These are phyloP conservation scores for Sclerotinia trifoliorum DNA, from an alignment of 2,329 filamentous ascomycete species.

Conservation along the genomic window DNA sequence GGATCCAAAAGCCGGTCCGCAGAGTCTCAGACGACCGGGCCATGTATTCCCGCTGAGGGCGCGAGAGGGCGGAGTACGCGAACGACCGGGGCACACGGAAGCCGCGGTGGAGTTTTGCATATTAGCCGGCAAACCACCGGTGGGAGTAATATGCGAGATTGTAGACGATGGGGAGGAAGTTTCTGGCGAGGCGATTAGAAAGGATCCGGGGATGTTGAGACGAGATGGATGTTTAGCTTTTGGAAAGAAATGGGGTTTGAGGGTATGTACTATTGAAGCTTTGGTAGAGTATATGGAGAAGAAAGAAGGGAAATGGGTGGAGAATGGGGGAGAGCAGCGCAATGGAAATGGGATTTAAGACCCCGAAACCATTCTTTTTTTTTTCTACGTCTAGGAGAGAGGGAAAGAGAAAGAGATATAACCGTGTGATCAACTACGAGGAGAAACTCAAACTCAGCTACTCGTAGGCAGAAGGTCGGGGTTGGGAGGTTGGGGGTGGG, in stretches of 20 bases:
- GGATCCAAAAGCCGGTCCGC: slow-evolving; percentile 51
- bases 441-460: neutral
- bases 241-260: slow-evolving; percentile 83
- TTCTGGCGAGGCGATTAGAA: slow-evolving; percentile 62
- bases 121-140: slow-evolving; percentile 73
- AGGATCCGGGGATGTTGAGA: slow-evolving; percentile 82
- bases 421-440: no score
- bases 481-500: no score
- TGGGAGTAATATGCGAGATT: slow-evolving; percentile 84
- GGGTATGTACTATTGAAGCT: slow-evolving; percentile 93
- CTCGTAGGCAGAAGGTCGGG: no score
- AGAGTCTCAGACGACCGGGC: slow-evolving; percentile 75
- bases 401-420: no score
- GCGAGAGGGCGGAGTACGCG: slow-evolving; percentile 74
- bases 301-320: slow-evolving; percentile 37
- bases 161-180: slow-evolving; percentile 81
- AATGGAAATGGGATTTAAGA: slow-evolving; percentile 1
- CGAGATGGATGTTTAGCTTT: slow-evolving; percentile 86
- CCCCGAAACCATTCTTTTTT: no score
- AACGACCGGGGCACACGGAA: slow-evolving; percentile 85
- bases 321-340: slow-evolving; percentile 30
- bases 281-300: slow-evolving; percentile 62
- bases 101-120: slow-evolving; percentile 88
- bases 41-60: slow-evolving; percentile 87
- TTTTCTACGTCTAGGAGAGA: no score